Evolutionary conservation across 140 eudicot species (phyloP).

Genomic region (Bidens hawaiensis): DNA sequence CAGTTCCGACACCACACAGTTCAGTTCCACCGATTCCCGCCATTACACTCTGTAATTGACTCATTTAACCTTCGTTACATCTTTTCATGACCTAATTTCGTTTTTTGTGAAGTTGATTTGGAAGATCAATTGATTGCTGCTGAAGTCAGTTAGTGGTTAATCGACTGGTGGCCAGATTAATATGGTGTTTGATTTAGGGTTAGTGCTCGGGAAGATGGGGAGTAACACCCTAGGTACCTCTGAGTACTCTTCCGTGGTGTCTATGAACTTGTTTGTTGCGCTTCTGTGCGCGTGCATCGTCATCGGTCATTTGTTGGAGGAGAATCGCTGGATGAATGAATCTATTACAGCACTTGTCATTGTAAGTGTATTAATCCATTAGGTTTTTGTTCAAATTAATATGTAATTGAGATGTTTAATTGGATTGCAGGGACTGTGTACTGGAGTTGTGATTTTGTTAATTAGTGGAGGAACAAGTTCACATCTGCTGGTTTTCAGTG

Average conservation of each 20-base stretch:
- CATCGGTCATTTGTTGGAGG: conserved; percentile 67
- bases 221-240: conserved; percentile 34
- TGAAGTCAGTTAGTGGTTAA: conserved; percentile 30
- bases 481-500: conserved; percentile 62
- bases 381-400: background rate
- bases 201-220: conserved; percentile 20
- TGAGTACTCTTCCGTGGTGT: conserved; percentile 57
- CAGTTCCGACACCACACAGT: too few relatives aligned
- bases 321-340: conserved; percentile 75
- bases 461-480: conserved; percentile 59
- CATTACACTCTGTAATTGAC: too few relatives aligned
- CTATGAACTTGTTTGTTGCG: conserved; percentile 64
- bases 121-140: conserved; percentile 5
- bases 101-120: background rate
- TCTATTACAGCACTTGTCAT: conserved; percentile 60
- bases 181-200: conserved; percentile 34
- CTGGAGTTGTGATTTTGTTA: conserved; percentile 64
- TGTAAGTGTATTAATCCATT: conserved; percentile 33
- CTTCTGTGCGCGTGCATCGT: conserved; percentile 58
- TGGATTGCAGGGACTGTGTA: conserved; percentile 50
- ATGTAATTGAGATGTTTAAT: background rate
- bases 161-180: conserved; percentile 23
- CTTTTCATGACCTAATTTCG: too few relatives aligned
- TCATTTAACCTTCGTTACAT: too few relatives aligned
- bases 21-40: too few relatives aligned